A percentile compares a stretch with the other conserved stretches of the same genome.
Evolutionary conservation across 2,329 filamentous ascomycete genomes (phyloP).

Genomic region (Diaporthe sp.): DNA sequence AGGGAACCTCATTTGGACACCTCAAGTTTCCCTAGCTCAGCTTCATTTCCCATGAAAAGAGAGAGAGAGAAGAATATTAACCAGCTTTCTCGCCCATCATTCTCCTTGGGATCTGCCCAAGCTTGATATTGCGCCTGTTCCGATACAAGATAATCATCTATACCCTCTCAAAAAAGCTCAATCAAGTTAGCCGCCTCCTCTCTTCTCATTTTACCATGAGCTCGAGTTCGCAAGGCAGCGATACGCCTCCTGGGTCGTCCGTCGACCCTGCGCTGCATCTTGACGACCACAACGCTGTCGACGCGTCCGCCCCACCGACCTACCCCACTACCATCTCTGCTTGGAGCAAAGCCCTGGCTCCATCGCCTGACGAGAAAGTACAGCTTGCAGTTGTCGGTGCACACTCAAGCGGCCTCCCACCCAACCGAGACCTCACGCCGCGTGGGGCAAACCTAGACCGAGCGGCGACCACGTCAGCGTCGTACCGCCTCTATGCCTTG

Average conservation of each 20-base stretch:
- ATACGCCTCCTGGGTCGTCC: background rate
- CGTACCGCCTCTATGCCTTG: background rate
- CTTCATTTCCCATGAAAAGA: too few species aligned
- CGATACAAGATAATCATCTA: too few species aligned
- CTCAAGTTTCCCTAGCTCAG: background rate
- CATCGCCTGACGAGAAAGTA: background rate
- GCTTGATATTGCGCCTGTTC: too few species aligned
- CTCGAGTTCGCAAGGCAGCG: too few species aligned
- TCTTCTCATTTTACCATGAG: background rate
- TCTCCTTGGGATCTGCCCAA: background rate
- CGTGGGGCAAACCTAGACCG: background rate
- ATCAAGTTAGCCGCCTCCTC: too few species aligned
- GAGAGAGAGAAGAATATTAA: background rate
- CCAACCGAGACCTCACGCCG: background rate
- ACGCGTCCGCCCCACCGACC: background rate
- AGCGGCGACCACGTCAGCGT: background rate
- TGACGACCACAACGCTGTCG: background rate
- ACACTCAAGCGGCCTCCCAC: too few species aligned
- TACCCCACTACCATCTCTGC: background rate
- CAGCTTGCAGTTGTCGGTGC: background rate
- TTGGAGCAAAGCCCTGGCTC: background rate
- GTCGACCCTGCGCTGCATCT: background rate
- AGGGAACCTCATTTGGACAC: too few species aligned
- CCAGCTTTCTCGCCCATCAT: too few species aligned
- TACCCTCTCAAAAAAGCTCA: background rate